Evolutionary conservation across 805 yeast genomes (phyloP).

Genomic region (Lipomyces oligophaga): DNA sequence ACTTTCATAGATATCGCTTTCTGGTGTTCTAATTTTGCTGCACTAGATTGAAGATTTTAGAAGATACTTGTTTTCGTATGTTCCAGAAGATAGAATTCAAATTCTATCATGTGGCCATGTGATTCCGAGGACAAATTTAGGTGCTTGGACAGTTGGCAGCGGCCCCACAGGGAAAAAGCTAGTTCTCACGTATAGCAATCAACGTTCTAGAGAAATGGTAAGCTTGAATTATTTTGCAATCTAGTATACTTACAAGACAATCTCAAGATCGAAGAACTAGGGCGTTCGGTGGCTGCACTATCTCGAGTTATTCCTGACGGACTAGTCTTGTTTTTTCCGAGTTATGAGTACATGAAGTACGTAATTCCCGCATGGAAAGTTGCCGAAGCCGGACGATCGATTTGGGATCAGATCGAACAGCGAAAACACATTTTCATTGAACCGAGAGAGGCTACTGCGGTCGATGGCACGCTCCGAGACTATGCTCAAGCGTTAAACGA

Average conservation of each 20-base stretch:
- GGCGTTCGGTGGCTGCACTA: slow-evolving; percentile 46
- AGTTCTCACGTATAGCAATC: slow-evolving; percentile 66
- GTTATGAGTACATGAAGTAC: slow-evolving; percentile 65
- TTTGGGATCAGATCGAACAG: slow-evolving; percentile 34
- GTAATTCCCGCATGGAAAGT: slow-evolving; percentile 53
- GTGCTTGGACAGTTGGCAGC: slow-evolving; percentile 51
- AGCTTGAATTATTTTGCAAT: slow-evolving; percentile 1
- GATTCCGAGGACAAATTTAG: slow-evolving; percentile 64
- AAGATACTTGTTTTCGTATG: slow-evolving; percentile 60
- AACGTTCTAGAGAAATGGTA: slow-evolving; percentile 45
- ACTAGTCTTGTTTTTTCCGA: slow-evolving; percentile 76
- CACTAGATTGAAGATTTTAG: slow-evolving; percentile 57
- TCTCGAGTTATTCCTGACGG: slow-evolving; percentile 60
- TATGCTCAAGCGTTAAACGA: slow-evolving; percentile 47
- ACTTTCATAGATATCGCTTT: neutral
- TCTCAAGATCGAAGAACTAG: slow-evolving; percentile 41
- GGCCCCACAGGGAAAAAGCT: slow-evolving; percentile 38
- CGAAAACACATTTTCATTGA: slow-evolving; percentile 51
- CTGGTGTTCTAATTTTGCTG: neutral
- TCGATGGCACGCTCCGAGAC: slow-evolving; percentile 47
- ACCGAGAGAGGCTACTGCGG: slow-evolving; percentile 43
- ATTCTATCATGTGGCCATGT: slow-evolving; percentile 78
- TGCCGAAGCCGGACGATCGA: slow-evolving; percentile 15
- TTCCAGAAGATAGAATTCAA: slow-evolving; percentile 43
- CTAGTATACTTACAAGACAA: neutral